Evolutionary conservation across 2,329 filamentous ascomycete genomes (phyloP).

Genomic region (Penicillium sp.): DNA sequence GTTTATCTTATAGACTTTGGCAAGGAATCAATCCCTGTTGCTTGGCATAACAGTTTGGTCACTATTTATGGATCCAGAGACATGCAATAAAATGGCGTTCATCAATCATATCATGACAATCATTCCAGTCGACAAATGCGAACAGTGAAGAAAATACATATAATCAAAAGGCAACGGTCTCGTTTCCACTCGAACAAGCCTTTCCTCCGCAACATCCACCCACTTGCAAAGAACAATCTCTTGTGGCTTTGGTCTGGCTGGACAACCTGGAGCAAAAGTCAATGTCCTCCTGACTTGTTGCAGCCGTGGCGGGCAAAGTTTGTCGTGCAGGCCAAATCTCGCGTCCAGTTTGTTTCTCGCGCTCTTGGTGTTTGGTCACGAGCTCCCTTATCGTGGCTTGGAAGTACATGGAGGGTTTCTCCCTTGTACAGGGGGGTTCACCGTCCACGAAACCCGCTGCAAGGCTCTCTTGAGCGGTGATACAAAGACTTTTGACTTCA

Average conservation of each 20-base stretch:
- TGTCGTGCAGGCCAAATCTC: slow-evolving; percentile 51
- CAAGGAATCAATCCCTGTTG: too few relatives aligned
- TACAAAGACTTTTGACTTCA: slow-evolving; percentile 59
- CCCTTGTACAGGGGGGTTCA: slow-evolving; percentile 54
- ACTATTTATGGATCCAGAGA: too few relatives aligned
- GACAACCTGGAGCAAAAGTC: slow-evolving; percentile 28
- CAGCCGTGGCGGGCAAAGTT: slow-evolving; percentile 24
- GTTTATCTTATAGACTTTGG: too few relatives aligned
- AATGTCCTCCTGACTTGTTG: slow-evolving; percentile 27
- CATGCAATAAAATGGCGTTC: too few relatives aligned
- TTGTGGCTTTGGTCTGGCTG: slow-evolving; percentile 7
- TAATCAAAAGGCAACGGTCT: slow-evolving; percentile 17
- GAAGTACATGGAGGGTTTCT: slow-evolving; percentile 54
- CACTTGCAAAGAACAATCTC: slow-evolving; percentile 11
- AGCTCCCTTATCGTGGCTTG: slow-evolving; percentile 48
- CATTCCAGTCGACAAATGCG: too few relatives aligned
- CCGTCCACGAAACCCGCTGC: slow-evolving; percentile 55
- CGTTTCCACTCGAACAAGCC: slow-evolving; percentile 15
- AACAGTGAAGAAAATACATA: too few relatives aligned
- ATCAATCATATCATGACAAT: too few relatives aligned
- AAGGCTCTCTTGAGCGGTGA: slow-evolving; percentile 54
- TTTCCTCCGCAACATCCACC: slow-evolving; percentile 21
- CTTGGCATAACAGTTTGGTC: too few relatives aligned
- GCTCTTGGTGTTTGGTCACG: slow-evolving; percentile 43
- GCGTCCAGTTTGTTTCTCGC: slow-evolving; percentile 42